phyloP scores from a whole-genome alignment of 202 grass and related monocot species.

The Brachypodium distachyon region DNA sequence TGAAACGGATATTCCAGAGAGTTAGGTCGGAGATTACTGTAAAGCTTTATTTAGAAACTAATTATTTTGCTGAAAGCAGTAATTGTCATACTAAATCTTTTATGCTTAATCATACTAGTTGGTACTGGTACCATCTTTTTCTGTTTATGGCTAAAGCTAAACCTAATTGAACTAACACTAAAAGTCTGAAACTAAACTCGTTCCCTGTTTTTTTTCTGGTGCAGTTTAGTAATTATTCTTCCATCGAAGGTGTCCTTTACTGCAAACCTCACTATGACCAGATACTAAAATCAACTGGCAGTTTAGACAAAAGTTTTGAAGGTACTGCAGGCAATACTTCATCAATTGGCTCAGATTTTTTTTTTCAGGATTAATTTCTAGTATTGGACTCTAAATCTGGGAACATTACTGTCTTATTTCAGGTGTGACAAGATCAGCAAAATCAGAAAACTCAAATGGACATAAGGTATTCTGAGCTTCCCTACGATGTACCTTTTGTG shows the following conservation, averaged over 20 bases:
- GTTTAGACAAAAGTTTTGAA: slow-evolving; percentile 99
- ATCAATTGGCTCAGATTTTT: not conserved
- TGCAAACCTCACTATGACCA: slow-evolving; percentile 99
- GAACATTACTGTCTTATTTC: not conserved
- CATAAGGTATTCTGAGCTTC: slow-evolving; percentile 49
- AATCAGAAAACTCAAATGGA: slow-evolving; percentile 58
- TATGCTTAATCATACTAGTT: not conserved
- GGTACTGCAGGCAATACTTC: slow-evolving; percentile 31
- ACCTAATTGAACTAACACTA: not conserved
- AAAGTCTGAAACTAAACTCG: not conserved
- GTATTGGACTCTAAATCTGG: not conserved
- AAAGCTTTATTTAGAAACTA: not conserved
- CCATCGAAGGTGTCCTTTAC: slow-evolving; percentile 78
- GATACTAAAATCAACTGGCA: slow-evolving; percentile 84
- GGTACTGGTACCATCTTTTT: not conserved
- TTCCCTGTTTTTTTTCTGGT: slow-evolving; percentile 27
- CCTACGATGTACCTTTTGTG: not conserved
- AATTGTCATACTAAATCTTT: not conserved
- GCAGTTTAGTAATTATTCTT: slow-evolving; percentile 96
- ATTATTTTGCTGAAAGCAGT: slow-evolving; percentile 12
- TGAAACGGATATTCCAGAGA: too few relatives aligned
- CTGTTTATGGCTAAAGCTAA: slow-evolving; percentile 12
- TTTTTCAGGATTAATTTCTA: slow-evolving; percentile 3
- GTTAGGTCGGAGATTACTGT: too few relatives aligned
- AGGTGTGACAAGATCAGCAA: slow-evolving; percentile 67